Evolutionary conservation across 2,329 filamentous ascomycete genomes (phyloP).

Genomic region (Erysiphe pulchra): DNA sequence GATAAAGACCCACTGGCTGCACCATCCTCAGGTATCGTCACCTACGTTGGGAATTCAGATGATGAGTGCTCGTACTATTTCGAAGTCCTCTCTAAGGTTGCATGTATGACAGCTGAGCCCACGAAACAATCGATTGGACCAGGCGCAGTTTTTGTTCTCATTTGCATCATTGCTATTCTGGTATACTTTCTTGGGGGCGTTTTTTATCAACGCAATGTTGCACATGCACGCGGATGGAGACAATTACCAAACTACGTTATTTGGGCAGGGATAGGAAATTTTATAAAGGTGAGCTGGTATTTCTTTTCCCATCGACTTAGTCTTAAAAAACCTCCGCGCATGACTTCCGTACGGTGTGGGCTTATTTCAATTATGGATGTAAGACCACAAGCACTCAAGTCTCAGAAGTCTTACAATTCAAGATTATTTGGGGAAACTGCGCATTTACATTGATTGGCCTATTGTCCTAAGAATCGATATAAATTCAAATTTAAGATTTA

Average conservation of each 20-base stretch:
- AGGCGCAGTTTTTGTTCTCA: slow-evolving; percentile 65
- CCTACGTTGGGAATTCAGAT: slow-evolving; percentile 60
- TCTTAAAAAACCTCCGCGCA: too few relatives aligned
- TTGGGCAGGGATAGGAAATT: slow-evolving; percentile 70
- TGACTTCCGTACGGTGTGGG: too few relatives aligned
- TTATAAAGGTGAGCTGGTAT: slow-evolving; percentile 40
- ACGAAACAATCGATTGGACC: slow-evolving; percentile 48
- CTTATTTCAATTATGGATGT: too few relatives aligned
- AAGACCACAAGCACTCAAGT: too few relatives aligned
- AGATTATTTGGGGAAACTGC: too few relatives aligned
- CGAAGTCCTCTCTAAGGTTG: slow-evolving; percentile 64
- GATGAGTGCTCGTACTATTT: slow-evolving; percentile 94
- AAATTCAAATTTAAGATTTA: too few relatives aligned
- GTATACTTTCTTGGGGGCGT: slow-evolving; percentile 84
- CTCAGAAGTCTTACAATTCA: too few relatives aligned
- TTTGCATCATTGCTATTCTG: slow-evolving; percentile 47
- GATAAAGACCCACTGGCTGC: slow-evolving; percentile 51
- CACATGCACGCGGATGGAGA: slow-evolving; percentile 82
- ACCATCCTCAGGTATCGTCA: slow-evolving; percentile 32
- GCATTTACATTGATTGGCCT: too few relatives aligned
- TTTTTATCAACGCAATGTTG: slow-evolving; percentile 84
- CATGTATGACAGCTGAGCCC: slow-evolving; percentile 42
- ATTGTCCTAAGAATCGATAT: too few relatives aligned
- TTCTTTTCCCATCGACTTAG: neutral
- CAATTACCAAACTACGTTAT: slow-evolving; percentile 85